phyloP scores from a whole-genome alignment of 1,139 yeast species.

The Zhuliangozyma parablackwelliae region DNA sequence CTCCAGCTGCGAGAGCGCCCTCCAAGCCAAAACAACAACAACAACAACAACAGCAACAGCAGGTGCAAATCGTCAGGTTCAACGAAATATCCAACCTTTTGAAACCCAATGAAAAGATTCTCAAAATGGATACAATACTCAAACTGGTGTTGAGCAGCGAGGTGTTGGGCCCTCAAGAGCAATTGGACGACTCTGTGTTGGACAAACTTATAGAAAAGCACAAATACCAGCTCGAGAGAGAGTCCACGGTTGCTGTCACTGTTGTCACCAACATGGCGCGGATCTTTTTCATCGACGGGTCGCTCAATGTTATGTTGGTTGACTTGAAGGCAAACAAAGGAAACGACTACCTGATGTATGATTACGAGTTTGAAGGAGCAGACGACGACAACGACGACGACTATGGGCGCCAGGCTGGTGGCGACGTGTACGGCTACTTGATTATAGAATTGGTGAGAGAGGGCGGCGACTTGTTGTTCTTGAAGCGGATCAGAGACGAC shows the following conservation, averaged over 20 bases:
- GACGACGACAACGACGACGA: slow-evolving; percentile 26
- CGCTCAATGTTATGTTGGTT: slow-evolving; percentile 36
- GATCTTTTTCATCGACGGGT: slow-evolving; percentile 38
- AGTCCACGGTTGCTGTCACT: slow-evolving; percentile 37
- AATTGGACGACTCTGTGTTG: slow-evolving; percentile 31
- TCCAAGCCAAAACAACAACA: background rate
- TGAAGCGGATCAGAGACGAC: slow-evolving; percentile 35
- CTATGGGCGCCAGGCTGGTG: background rate
- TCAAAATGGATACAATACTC: slow-evolving; percentile 37
- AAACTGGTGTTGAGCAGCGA: slow-evolving; percentile 34
- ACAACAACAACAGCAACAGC: background rate
- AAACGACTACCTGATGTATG: slow-evolving; percentile 69
- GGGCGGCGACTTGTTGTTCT: slow-evolving; percentile 55
- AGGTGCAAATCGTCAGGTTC: slow-evolving; percentile 18
- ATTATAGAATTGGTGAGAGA: slow-evolving; percentile 58
- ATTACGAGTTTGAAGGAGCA: slow-evolving; percentile 57
- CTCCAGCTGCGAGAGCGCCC: background rate
- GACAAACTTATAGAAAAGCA: slow-evolving; percentile 41
- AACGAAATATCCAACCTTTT: slow-evolving; percentile 33
- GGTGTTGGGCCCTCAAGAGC: slow-evolving; percentile 11
- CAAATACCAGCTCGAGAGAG: slow-evolving; percentile 28
- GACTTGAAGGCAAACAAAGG: slow-evolving; percentile 50
- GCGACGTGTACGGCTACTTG: slow-evolving; percentile 51
- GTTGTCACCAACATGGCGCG: slow-evolving; percentile 48
- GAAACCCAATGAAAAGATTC: slow-evolving; percentile 34